Conservation (phyloP, 331 rosid genomes). For the Quercus tomentella region DNA sequence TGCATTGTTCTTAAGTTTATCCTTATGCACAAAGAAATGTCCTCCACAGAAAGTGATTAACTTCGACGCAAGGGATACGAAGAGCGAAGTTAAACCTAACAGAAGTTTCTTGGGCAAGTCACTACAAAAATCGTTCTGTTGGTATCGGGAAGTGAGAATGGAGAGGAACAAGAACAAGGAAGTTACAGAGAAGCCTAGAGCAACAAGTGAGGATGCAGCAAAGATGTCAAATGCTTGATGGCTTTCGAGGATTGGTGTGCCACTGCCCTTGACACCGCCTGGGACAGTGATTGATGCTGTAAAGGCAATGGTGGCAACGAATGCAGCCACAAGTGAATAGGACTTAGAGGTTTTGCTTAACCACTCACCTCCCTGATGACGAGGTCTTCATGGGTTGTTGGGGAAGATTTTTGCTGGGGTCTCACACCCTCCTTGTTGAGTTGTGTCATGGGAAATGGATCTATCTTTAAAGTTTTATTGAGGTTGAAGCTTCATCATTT, state of each 20-base stretch:
- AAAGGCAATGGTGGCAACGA: slow-evolving; percentile 44
- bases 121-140: slow-evolving; percentile 18
- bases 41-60: slow-evolving; percentile 40
- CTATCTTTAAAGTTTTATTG: too few species aligned
- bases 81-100: slow-evolving; percentile 30
- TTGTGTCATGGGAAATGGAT: background rate
- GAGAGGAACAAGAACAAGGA: slow-evolving; percentile 41
- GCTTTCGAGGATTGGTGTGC: slow-evolving; percentile 17
- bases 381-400: slow-evolving; percentile 14
- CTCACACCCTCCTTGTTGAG: slow-evolving; percentile 3
- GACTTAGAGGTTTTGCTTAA: slow-evolving; percentile 38
- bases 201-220: too few species aligned
- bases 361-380: slow-evolving; percentile 25
- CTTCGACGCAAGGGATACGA: slow-evolving; percentile 34
- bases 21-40: slow-evolving; percentile 29
- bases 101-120: slow-evolving; percentile 30
- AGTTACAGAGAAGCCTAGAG: slow-evolving; percentile 19
- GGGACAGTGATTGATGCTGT: slow-evolving; percentile 40
- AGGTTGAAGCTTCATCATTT: too few species aligned
- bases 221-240: too few species aligned
- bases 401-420: slow-evolving; percentile 32
- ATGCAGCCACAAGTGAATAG: slow-evolving; percentile 47
- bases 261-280: slow-evolving; percentile 19
- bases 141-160: slow-evolving; percentile 30
- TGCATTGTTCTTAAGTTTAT: background rate